A percentile compares a stretch with the other conserved stretches of the same genome.
Evolutionary conservation across 2,329 filamentous ascomycete species (phyloP).

Genomic region (Fusarium sublunatum): DNA sequence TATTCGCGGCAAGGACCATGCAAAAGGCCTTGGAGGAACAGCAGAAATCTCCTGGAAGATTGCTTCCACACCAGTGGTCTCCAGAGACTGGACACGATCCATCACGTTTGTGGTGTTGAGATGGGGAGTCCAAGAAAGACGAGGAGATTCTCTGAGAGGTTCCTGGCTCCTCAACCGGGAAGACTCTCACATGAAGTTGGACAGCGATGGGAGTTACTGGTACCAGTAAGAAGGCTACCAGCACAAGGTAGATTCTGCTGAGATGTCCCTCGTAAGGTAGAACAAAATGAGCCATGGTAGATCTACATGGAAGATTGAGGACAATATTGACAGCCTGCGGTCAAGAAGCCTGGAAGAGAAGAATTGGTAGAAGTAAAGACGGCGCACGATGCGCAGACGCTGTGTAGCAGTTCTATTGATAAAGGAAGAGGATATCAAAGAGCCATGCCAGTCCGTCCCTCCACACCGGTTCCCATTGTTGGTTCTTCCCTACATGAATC

Average conservation of each 20-base stretch:
- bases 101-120: constrained; percentile 28
- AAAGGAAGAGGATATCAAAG: constrained; percentile 30
- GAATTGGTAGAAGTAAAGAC: constrained; percentile 25
- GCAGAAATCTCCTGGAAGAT: constrained; percentile 40
- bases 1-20: constrained; percentile 44
- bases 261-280: constrained; percentile 35
- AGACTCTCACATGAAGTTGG: constrained; percentile 32
- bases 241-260: constrained; percentile 34
- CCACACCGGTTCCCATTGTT: constrained; percentile 30
- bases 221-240: constrained; percentile 37
- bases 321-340: constrained; percentile 10
- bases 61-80: constrained; percentile 35
- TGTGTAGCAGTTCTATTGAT: constrained; percentile 39
- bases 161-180: constrained; percentile 19
- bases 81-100: constrained; percentile 36
- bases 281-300: constrained; percentile 37
- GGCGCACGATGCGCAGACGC: constrained; percentile 33
- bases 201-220: constrained; percentile 31
- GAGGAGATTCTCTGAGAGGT: constrained; percentile 10
- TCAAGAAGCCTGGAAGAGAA: constrained; percentile 8
- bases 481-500: constrained; percentile 26
- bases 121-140: constrained; percentile 15
- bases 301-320: constrained; percentile 36
- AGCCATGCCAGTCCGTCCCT: constrained; percentile 13
- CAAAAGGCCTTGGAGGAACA: constrained; percentile 35